These are phyloP conservation scores for Kazachstania viticola DNA, from an alignment of 805 yeast species.

Conservation along the genomic window DNA sequence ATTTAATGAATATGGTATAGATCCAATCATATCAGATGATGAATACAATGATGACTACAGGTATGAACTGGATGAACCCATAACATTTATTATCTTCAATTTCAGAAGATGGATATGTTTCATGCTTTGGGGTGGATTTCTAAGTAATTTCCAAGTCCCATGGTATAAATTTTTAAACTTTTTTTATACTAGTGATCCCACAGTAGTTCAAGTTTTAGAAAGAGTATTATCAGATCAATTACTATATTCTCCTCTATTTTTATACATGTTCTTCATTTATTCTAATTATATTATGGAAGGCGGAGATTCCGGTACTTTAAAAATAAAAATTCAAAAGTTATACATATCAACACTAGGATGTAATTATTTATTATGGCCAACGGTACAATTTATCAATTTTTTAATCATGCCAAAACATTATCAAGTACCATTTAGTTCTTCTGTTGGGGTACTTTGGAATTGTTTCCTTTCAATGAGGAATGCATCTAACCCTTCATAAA, in stretches of 20 bases:
- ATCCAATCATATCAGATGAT: slow-evolving; percentile 4
- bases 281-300: slow-evolving; percentile 73
- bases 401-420: slow-evolving; percentile 53
- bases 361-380: slow-evolving; percentile 71
- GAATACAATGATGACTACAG: slow-evolving; percentile 1
- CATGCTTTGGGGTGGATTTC: slow-evolving; percentile 74
- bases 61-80: slow-evolving; percentile 1
- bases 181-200: slow-evolving; percentile 69
- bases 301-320: slow-evolving; percentile 55
- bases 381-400: slow-evolving; percentile 69
- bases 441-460: slow-evolving; percentile 87
- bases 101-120: slow-evolving; percentile 68
- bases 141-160: slow-evolving; percentile 73
- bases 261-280: slow-evolving; percentile 70
- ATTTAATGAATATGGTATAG: slow-evolving; percentile 21
- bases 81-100: slow-evolving; percentile 33
- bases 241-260: slow-evolving; percentile 76
- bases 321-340: slow-evolving; percentile 50
- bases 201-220: slow-evolving; percentile 73
- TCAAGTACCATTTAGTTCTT: slow-evolving; percentile 86
- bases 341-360: slow-evolving; percentile 56
- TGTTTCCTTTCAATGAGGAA: slow-evolving; percentile 80
- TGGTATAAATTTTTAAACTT: slow-evolving; percentile 81
- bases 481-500: slow-evolving; percentile 29
- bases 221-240: slow-evolving; percentile 86